phyloP scores from a whole-genome alignment of 768 basidiomycete species.

The Amylocystis lapponica region DNA sequence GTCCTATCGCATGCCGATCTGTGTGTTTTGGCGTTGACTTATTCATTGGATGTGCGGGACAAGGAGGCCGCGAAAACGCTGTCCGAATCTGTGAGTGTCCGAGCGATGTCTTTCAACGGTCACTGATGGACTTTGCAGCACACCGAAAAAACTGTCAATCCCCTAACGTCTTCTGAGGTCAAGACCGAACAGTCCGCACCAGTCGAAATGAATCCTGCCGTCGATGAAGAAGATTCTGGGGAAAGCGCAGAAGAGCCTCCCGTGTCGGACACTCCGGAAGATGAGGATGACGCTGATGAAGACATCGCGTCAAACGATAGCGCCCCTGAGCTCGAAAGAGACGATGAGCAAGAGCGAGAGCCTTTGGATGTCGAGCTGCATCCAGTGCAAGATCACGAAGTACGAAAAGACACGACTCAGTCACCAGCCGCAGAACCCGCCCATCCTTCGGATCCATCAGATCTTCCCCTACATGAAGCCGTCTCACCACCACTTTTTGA shows the following conservation, averaged over 20 bases:
- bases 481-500: constrained; percentile 46
- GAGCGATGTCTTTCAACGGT: too few species aligned
- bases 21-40: constrained; percentile 84
- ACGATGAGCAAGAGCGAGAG: constrained; percentile 22
- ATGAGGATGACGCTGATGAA: constrained; percentile 10
- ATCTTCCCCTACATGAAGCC: constrained; percentile 14
- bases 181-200: not conserved
- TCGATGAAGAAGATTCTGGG: too few species aligned
- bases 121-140: too few species aligned
- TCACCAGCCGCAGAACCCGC: not conserved
- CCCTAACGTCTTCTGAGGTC: too few species aligned
- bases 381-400: constrained; percentile 22
- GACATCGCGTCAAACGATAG: constrained; percentile 9
- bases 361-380: constrained; percentile 43
- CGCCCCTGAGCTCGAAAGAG: constrained; percentile 9
- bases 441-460: not conserved
- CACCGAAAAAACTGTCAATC: too few species aligned
- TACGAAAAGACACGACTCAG: not conserved
- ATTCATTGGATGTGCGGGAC: constrained; percentile 60
- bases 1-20: constrained; percentile 91
- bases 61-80: constrained; percentile 24
- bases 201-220: not conserved
- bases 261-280: constrained; percentile 1
- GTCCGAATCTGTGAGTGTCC: too few species aligned
- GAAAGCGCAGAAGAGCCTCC: constrained; percentile 5